These are phyloP conservation scores for Pseudogymnoascus pannorum DNA, from an alignment of 2,329 filamentous ascomycete genomes.

Conservation along the genomic window DNA sequence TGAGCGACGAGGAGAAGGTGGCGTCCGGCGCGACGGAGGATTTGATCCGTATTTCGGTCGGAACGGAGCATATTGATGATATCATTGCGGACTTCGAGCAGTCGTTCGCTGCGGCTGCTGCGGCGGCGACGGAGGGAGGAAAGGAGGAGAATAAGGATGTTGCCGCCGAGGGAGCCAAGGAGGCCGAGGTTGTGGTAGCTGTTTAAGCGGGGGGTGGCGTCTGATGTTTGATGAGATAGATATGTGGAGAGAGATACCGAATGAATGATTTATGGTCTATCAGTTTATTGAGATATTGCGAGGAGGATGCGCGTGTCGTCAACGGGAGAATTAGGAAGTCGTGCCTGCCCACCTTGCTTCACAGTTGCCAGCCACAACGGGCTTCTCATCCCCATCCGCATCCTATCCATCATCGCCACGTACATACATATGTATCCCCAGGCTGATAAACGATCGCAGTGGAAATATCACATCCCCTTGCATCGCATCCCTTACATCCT, in stretches of 20 bases:
- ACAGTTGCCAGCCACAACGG: not conserved
- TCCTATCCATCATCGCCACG: not conserved
- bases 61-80: constrained; percentile 94
- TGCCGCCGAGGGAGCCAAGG: not conserved
- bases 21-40: constrained; percentile 82
- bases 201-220: not conserved
- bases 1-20: constrained; percentile 71
- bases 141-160: constrained; percentile 17
- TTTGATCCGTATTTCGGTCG: constrained; percentile 89
- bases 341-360: not conserved
- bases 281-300: not conserved
- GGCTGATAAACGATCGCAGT: not conserved
- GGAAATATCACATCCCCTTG: not conserved
- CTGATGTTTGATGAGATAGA: not conserved
- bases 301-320: not conserved
- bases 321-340: not conserved
- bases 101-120: constrained; percentile 61
- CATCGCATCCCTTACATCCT: not conserved
- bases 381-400: not conserved
- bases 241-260: not conserved
- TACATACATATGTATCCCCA: not conserved
- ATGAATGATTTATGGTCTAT: not conserved
- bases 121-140: constrained; percentile 30
- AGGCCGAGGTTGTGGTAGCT: not conserved
- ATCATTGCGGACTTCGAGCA: constrained; percentile 95